Conservation (phyloP, 257 asterid genomes). For the Misopates orontium region DNA sequence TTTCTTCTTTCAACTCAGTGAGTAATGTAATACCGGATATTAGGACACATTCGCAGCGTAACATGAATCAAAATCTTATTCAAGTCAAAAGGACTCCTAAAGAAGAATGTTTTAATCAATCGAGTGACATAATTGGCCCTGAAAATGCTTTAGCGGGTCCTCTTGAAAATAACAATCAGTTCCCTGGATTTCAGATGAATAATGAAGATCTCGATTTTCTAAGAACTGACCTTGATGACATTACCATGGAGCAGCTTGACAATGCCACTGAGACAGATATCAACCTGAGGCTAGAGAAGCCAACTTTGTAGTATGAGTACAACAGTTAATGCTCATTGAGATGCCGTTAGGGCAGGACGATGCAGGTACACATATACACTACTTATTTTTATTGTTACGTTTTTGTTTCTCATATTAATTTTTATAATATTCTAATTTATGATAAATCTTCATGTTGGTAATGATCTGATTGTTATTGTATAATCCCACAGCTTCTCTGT, state of each 20-base stretch:
- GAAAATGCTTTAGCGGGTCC: background rate
- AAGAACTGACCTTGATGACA: background rate
- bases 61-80: background rate
- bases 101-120: background rate
- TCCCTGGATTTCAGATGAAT: background rate
- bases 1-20: background rate
- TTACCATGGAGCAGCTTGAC: background rate
- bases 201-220: background rate
- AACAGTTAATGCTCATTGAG: too few relatives aligned
- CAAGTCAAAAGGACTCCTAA: background rate
- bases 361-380: too few relatives aligned
- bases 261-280: background rate
- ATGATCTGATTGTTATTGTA: too few relatives aligned
- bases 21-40: background rate
- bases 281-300: too few relatives aligned
- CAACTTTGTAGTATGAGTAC: too few relatives aligned
- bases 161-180: background rate
- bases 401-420: too few relatives aligned
- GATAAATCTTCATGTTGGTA: too few relatives aligned
- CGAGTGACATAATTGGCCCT: background rate
- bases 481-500: too few relatives aligned
- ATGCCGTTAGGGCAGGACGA: too few relatives aligned
- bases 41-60: background rate
- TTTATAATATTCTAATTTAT: too few relatives aligned
- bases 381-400: too few relatives aligned